Conservation (phyloP, 768 basidiomycete species). For the Pulveroboletus frians region DNA sequence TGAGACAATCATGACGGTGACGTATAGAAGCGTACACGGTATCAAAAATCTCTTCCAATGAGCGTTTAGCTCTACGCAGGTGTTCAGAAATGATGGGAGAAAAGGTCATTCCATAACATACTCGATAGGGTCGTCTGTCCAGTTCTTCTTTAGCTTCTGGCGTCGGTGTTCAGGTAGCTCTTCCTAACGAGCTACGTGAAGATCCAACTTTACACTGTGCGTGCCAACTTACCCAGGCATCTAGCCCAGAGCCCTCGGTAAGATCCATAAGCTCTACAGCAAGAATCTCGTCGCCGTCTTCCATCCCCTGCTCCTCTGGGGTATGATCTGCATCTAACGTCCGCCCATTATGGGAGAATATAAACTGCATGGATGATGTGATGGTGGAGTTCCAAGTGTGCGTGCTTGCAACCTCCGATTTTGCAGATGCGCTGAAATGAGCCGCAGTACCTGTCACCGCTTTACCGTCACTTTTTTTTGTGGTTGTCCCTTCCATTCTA, state of each 20-base stretch:
- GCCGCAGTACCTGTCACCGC: conserved; percentile 18
- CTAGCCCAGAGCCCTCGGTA: conserved; percentile 60
- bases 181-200: conserved; percentile 40
- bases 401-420: conserved; percentile 45
- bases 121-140: conserved; percentile 74
- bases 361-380: conserved; percentile 61
- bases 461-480: conserved; percentile 42
- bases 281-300: conserved; percentile 83
- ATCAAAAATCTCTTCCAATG: conserved; percentile 81
- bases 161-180: conserved; percentile 59
- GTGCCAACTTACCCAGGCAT: conserved; percentile 51
- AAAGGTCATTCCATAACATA: conserved; percentile 33
- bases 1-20: background rate
- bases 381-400: conserved; percentile 37
- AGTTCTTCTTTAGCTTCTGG: conserved; percentile 74
- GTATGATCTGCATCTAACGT: conserved; percentile 78
- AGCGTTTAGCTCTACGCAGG: conserved; percentile 55
- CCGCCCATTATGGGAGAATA: conserved; percentile 81
- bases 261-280: conserved; percentile 90
- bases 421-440: conserved; percentile 46
- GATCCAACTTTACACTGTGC: background rate
- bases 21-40: conserved; percentile 55
- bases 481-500: conserved; percentile 64
- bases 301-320: conserved; percentile 82
- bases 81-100: background rate